Conservation (phyloP, 768 basidiomycete genomes). For the Amanita molliuscula region DNA sequence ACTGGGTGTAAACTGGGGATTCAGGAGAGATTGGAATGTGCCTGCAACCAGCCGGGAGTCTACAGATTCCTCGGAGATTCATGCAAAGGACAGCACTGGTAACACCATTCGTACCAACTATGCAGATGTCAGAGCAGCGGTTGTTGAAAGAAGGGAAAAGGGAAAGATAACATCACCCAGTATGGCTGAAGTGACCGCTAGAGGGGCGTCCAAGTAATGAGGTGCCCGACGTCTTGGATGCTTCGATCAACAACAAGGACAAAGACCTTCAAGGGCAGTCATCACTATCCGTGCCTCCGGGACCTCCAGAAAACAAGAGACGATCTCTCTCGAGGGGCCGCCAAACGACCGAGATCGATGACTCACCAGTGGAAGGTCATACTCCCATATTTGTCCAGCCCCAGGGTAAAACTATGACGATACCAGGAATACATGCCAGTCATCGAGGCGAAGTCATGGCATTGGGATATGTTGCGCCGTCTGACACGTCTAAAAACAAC, state of each 20-base stretch:
- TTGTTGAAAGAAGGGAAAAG: slow-evolving; percentile 51
- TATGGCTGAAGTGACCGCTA: slow-evolving; percentile 7
- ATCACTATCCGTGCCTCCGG: slow-evolving; percentile 11
- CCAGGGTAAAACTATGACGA: slow-evolving; percentile 72
- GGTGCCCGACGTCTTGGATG: not conserved
- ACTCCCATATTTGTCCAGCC: slow-evolving; percentile 68
- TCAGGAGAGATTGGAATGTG: slow-evolving; percentile 42
- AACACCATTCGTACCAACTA: slow-evolving; percentile 47
- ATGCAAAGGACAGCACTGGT: slow-evolving; percentile 17
- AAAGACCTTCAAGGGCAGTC: slow-evolving; percentile 10
- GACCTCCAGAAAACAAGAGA: not conserved
- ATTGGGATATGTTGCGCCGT: slow-evolving; percentile 62
- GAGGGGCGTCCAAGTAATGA: not conserved
- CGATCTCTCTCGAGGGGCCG: slow-evolving; percentile 16
- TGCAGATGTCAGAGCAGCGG: slow-evolving; percentile 70
- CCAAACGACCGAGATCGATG: slow-evolving; percentile 21
- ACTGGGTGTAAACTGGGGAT: slow-evolving; percentile 79
- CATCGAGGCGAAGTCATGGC: slow-evolving; percentile 83
- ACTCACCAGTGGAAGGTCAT: slow-evolving; percentile 12
- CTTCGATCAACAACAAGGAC: not conserved
- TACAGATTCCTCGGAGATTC: slow-evolving; percentile 12
- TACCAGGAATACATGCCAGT: slow-evolving; percentile 80
- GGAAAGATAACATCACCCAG: slow-evolving; percentile 17
- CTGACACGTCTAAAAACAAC: slow-evolving; percentile 27
- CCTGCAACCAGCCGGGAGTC: slow-evolving; percentile 9